phyloP scores from a whole-genome alignment of 2,329 filamentous ascomycete species.

The Zasmidium cellare region DNA sequence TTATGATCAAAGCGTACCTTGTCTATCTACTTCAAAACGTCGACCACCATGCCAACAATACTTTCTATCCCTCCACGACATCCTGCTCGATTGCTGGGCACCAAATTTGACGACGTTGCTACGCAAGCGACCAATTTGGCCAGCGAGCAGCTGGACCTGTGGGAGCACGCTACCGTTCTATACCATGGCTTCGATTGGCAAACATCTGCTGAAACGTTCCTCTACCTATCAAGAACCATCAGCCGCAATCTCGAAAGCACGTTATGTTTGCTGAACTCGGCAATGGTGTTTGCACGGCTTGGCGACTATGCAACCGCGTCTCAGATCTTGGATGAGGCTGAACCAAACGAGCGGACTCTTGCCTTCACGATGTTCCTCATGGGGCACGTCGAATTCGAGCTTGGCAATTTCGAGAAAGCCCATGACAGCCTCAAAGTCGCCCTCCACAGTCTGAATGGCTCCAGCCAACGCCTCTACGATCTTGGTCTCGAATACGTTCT shows the following conservation, averaged over 20 bases:
- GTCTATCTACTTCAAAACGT: neutral
- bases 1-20: neutral
- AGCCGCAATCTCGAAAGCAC: constrained; percentile 15
- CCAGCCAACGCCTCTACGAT: constrained; percentile 10
- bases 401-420: constrained; percentile 20
- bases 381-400: constrained; percentile 30
- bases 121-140: constrained; percentile 7
- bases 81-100: constrained; percentile 4
- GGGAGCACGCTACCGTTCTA: constrained; percentile 35
- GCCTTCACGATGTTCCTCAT: constrained; percentile 31
- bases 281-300: constrained; percentile 31
- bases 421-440: constrained; percentile 25
- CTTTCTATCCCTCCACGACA: constrained; percentile 3
- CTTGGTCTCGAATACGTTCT: constrained; percentile 28
- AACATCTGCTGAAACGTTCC: constrained; percentile 30
- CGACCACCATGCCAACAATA: neutral
- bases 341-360: constrained; percentile 18
- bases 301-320: constrained; percentile 30
- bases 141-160: constrained; percentile 29
- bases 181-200: constrained; percentile 36
- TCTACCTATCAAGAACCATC: constrained; percentile 21
- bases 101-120: neutral
- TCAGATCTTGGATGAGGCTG: constrained; percentile 24
- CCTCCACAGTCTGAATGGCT: constrained; percentile 16
- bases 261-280: constrained; percentile 31